Evolutionary conservation across 1,139 yeast genomes (phyloP).

Genomic region (Geotrichum fermentans): DNA sequence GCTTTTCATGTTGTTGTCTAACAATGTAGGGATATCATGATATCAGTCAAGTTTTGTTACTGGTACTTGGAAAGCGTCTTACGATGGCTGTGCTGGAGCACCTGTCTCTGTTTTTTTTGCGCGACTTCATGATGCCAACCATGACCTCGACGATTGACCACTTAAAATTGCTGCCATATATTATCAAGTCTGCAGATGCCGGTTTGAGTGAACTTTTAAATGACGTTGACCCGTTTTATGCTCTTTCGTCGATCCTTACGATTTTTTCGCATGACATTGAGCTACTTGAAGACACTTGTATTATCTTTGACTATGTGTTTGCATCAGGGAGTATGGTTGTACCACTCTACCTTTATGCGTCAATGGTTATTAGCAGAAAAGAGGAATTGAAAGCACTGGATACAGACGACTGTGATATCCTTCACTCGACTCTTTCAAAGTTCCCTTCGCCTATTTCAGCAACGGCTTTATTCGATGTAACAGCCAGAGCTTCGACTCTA

Average conservation of each 20-base stretch:
- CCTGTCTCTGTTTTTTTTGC: slow-evolving; percentile 57
- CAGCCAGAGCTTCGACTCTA: slow-evolving; percentile 24
- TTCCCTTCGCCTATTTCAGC: slow-evolving; percentile 26
- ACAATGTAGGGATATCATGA: slow-evolving; percentile 68
- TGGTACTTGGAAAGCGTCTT: slow-evolving; percentile 45
- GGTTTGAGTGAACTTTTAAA: slow-evolving; percentile 48
- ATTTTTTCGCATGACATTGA: slow-evolving; percentile 69
- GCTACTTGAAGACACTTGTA: slow-evolving; percentile 47
- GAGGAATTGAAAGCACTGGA: slow-evolving; percentile 38
- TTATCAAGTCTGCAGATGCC: slow-evolving; percentile 50
- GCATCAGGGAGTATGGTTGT: slow-evolving; percentile 45
- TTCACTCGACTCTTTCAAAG: slow-evolving; percentile 32
- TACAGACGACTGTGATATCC: slow-evolving; percentile 29
- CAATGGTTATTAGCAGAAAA: slow-evolving; percentile 46
- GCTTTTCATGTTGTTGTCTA: too few relatives aligned
- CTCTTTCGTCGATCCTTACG: slow-evolving; percentile 72
- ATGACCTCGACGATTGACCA: slow-evolving; percentile 64
- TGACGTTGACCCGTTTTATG: slow-evolving; percentile 52
- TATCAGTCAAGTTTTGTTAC: slow-evolving; percentile 62
- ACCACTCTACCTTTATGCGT: slow-evolving; percentile 53
- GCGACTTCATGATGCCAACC: slow-evolving; percentile 81
- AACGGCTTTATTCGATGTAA: slow-evolving; percentile 22
- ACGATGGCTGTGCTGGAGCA: slow-evolving; percentile 47
- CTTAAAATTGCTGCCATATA: slow-evolving; percentile 57
- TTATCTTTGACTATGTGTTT: slow-evolving; percentile 60